Evolutionary conservation across 305 asterid genomes (phyloP), one percentile per base, ranked within the genome.

Genomic region (Andrographis paniculata): DNA sequence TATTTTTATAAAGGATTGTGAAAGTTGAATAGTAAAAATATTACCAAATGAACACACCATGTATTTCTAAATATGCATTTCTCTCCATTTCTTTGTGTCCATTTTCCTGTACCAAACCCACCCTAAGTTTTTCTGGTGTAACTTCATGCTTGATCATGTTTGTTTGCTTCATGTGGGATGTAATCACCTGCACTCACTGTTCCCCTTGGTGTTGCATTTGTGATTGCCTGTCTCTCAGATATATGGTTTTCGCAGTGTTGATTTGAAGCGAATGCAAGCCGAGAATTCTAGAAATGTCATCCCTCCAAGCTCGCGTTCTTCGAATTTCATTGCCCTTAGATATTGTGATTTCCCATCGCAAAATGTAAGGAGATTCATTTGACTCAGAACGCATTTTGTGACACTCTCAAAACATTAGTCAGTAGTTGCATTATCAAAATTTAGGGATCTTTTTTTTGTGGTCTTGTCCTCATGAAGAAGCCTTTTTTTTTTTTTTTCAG

Each of bases 201-300:
- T 55, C 43, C 53, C 28, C 53, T 50, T 56, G 56, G 22, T 48
- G 55, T 51, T 50, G 56, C 44, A 65, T 67, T 40, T 60, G 40
- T 13, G 51, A 60, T 50, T 21, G 45, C 42, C 47, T 64, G 61
- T 65, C 61, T 73, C 81, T 75, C 68, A 70, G 62, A 71, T 64
- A 69, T 62, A 49, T 70, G 65, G 24, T 73, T 75, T 73, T 80
- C 69, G 70, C 96, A 91, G 99, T 70, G 75, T 91, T 66, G 84
- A 91, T 75, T 68, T 87, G 77, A 87, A 83, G 86, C 77, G 87
- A 53, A 54, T 91, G 85, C 99, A 91, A 70, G 89, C 91, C 36
- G 96, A 75, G 73, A 76, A 83, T 64, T 65, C 79, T 30, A 64
- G 74, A 59, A 49, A 75, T 66, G 61, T 77, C 65, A 63, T 85